Conservation (phyloP, 2,329 filamentous ascomycete species). For the Fusarium nematophilum region DNA sequence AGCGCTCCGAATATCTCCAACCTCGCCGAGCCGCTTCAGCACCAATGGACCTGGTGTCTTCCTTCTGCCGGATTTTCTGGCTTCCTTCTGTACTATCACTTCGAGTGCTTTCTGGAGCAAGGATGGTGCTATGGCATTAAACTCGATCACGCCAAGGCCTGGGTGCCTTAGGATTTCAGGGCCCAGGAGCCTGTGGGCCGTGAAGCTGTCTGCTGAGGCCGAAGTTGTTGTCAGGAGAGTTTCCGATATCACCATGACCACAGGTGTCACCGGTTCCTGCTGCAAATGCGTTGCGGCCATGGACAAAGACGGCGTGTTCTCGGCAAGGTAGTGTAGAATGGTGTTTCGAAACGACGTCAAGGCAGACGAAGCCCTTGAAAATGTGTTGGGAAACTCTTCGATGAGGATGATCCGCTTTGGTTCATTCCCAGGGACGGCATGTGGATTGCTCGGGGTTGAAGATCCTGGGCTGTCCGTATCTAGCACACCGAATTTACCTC, state of each 20-base stretch:
- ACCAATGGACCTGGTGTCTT: slow-evolving; percentile 83
- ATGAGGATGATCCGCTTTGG: slow-evolving; percentile 73
- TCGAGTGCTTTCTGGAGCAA: slow-evolving; percentile 87
- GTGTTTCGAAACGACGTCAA: slow-evolving; percentile 79
- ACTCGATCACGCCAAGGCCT: slow-evolving; percentile 83
- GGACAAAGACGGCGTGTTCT: slow-evolving; percentile 69
- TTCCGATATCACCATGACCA: slow-evolving; percentile 93
- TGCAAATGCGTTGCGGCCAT: slow-evolving; percentile 56
- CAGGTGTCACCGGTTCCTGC: slow-evolving; percentile 69
- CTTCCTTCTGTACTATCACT: slow-evolving; percentile 85
- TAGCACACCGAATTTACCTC: slow-evolving; percentile 82
- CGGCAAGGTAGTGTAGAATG: slow-evolving; percentile 79
- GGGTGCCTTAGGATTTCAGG: slow-evolving; percentile 87
- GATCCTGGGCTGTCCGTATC: slow-evolving; percentile 54
- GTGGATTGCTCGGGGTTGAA: slow-evolving; percentile 41
- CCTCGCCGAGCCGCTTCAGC: slow-evolving; percentile 82
- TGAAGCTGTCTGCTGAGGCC: slow-evolving; percentile 89
- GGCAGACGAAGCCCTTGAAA: slow-evolving; percentile 72
- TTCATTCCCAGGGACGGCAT: slow-evolving; percentile 28
- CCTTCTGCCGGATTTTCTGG: slow-evolving; percentile 78
- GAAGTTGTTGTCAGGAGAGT: slow-evolving; percentile 87
- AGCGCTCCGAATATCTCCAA: slow-evolving; percentile 93
- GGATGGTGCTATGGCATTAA: slow-evolving; percentile 91
- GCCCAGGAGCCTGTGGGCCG: slow-evolving; percentile 88
- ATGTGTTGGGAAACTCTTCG: slow-evolving; percentile 85